Conservation (phyloP, 306 rosid genomes). For the Ceratonia siliqua region DNA sequence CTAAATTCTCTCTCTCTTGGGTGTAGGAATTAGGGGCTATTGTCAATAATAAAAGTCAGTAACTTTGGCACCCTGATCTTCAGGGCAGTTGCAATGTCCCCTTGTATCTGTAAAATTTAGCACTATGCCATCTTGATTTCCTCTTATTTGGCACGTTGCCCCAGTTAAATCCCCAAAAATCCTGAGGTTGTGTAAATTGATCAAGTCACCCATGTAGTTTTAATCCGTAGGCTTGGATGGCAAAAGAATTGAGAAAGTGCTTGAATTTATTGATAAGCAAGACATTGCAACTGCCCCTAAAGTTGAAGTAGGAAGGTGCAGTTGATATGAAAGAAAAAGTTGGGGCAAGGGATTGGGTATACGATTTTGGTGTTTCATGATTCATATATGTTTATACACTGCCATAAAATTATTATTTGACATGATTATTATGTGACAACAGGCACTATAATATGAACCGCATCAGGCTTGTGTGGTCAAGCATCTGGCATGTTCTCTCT, state of each 20-base stretch:
- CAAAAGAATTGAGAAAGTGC: neutral
- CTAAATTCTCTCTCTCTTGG: neutral
- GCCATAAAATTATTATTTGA: slow-evolving; percentile 37
- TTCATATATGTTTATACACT: slow-evolving; percentile 21
- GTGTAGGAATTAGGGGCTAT: slow-evolving; percentile 14
- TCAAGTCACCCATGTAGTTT: slow-evolving; percentile 19
- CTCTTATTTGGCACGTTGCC: slow-evolving; percentile 7
- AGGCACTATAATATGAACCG: slow-evolving; percentile 99
- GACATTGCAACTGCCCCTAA: slow-evolving; percentile 19
- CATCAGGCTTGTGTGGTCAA: slow-evolving; percentile 98
- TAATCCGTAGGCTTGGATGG: neutral
- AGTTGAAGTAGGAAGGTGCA: slow-evolving; percentile 22
- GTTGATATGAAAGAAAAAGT: slow-evolving; percentile 20
- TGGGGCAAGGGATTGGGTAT: slow-evolving; percentile 31
- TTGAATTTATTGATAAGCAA: slow-evolving; percentile 16
- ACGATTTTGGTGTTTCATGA: slow-evolving; percentile 23
- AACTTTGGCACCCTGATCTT: slow-evolving; percentile 4
- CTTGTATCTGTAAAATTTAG: slow-evolving; percentile 17
- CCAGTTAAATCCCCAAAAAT: neutral
- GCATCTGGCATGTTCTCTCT: slow-evolving; percentile 97
- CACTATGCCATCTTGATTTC: neutral
- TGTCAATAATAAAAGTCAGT: slow-evolving; percentile 4
- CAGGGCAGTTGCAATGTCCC: slow-evolving; percentile 8
- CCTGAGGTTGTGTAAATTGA: neutral
- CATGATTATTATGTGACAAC: slow-evolving; percentile 37